Evolutionary conservation across 2,329 filamentous ascomycete genomes (phyloP).

Genomic region (Bisporella sp.): DNA sequence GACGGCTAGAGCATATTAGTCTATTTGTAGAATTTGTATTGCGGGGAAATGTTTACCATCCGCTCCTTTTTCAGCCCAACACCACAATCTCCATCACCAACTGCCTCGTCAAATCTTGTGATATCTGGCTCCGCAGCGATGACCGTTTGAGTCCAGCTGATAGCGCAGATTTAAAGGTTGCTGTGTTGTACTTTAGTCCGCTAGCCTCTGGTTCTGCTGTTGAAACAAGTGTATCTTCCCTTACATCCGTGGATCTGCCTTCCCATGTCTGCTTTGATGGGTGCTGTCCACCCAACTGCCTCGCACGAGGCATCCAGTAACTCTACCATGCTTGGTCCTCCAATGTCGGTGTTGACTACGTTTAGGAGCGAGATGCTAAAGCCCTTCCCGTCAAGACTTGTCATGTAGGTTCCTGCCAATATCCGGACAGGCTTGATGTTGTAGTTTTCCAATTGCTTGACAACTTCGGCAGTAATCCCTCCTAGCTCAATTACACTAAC

Average conservation of each 20-base stretch:
- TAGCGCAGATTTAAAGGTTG: conserved; percentile 44
- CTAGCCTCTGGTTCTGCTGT: conserved; percentile 28
- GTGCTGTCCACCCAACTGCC: conserved; percentile 59
- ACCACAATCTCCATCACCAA: conserved; percentile 68
- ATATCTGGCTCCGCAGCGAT: conserved; percentile 59
- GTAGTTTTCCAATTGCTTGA: conserved; percentile 52
- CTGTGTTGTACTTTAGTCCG: conserved; percentile 22
- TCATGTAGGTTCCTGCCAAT: conserved; percentile 63
- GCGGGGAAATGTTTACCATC: conserved; percentile 33
- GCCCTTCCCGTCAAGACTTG: conserved; percentile 63
- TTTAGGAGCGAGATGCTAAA: conserved; percentile 64
- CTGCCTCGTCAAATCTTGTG: conserved; percentile 62
- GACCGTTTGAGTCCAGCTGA: conserved; percentile 48
- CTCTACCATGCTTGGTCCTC: conserved; percentile 48
- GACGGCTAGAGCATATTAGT: conserved; percentile 28
- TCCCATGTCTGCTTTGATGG: conserved; percentile 55
- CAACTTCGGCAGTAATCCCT: conserved; percentile 60
- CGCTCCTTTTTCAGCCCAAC: conserved; percentile 62
- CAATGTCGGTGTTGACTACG: conserved; percentile 44
- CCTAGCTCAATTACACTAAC: conserved; percentile 61
- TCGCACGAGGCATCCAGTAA: conserved; percentile 62
- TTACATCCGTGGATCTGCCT: conserved; percentile 32
- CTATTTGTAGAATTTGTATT: not conserved
- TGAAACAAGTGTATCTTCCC: conserved; percentile 16
- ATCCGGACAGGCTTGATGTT: conserved; percentile 54